phyloP scores from a whole-genome alignment of 768 basidiomycete genomes.

The Russula emetica region DNA sequence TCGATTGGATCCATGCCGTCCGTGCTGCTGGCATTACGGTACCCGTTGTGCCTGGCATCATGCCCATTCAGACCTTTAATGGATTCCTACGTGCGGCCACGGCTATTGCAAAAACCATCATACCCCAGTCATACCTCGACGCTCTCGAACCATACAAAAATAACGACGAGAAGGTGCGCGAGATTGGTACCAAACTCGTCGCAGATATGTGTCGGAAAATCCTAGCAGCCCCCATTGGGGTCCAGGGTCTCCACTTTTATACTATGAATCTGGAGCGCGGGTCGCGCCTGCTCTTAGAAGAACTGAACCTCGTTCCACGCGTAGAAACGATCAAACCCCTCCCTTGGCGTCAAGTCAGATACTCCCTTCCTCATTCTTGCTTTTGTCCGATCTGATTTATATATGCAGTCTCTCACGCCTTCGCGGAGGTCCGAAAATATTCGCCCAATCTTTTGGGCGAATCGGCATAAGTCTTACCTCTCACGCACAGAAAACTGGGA shows the following conservation, averaged over 20 bases:
- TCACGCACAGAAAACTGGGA: conserved; percentile 99
- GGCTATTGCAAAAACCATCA: conserved; percentile 67
- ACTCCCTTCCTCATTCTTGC: conserved; percentile 25
- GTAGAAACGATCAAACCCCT: conserved; percentile 91
- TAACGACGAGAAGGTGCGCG: conserved; percentile 88
- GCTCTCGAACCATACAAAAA: conserved; percentile 82
- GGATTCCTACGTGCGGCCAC: conserved; percentile 80
- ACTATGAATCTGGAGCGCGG: conserved; percentile 97
- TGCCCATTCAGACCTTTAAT: conserved; percentile 95
- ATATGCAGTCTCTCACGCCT: conserved; percentile 77
- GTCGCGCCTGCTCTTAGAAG: conserved; percentile 91
- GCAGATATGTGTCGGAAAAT: conserved; percentile 92
- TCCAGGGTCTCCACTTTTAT: conserved; percentile 91
- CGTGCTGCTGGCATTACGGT: conserved; percentile 83
- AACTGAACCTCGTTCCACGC: conserved; percentile 81
- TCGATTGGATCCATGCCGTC: conserved; percentile 82
- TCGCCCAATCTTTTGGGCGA: conserved; percentile 99
- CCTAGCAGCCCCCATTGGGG: conserved; percentile 70
- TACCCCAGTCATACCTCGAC: conserved; percentile 73
- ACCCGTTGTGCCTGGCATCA: conserved; percentile 90
- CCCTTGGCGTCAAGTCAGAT: conserved; percentile 87
- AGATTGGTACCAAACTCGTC: conserved; percentile 89
- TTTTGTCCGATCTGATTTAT: conserved; percentile 21
- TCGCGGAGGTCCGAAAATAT: conserved; percentile 87
- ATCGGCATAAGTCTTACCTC: conserved; percentile 90